Conservation (phyloP, 345 rosid genomes). For the Clarkia xantiana region DNA sequence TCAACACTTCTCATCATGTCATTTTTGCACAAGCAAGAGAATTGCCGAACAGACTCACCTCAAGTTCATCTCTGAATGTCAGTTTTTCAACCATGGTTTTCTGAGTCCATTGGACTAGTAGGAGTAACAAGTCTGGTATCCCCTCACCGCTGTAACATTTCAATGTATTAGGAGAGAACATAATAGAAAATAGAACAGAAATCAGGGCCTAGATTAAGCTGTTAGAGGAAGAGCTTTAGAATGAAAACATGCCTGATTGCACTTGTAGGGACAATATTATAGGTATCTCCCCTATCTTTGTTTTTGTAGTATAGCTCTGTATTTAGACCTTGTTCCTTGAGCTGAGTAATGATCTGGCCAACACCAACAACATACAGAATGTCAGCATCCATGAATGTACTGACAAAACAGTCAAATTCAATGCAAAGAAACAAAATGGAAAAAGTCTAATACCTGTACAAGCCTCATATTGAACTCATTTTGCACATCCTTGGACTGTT, state of each 20-base stretch:
- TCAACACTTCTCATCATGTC: conserved; percentile 10
- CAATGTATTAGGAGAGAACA: conserved; percentile 8
- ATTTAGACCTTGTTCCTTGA: conserved; percentile 77
- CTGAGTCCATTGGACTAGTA: conserved; percentile 71
- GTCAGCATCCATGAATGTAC: conserved; percentile 1
- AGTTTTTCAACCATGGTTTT: conserved; percentile 84
- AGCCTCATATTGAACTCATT: conserved; percentile 70
- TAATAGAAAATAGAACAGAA: conserved; percentile 1
- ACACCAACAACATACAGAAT: conserved; percentile 9
- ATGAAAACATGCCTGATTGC: conserved; percentile 46
- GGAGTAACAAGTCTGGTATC: conserved; percentile 66
- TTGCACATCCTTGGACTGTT: conserved; percentile 51
- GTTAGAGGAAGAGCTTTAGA: not conserved
- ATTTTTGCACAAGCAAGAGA: not conserved
- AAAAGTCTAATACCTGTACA: conserved; percentile 22
- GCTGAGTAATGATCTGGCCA: conserved; percentile 50
- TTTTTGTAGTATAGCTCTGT: conserved; percentile 76
- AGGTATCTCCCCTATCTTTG: conserved; percentile 64
- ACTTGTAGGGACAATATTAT: conserved; percentile 91
- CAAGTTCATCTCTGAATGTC: conserved; percentile 61
- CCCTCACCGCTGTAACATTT: conserved; percentile 57
- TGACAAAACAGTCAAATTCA: not conserved
- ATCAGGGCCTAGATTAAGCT: not conserved
- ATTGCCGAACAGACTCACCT: conserved; percentile 15
- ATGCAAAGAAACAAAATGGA: conserved; percentile 1